Conservation (phyloP, 305 asterid species). For the Fraxinus angustifolia region DNA sequence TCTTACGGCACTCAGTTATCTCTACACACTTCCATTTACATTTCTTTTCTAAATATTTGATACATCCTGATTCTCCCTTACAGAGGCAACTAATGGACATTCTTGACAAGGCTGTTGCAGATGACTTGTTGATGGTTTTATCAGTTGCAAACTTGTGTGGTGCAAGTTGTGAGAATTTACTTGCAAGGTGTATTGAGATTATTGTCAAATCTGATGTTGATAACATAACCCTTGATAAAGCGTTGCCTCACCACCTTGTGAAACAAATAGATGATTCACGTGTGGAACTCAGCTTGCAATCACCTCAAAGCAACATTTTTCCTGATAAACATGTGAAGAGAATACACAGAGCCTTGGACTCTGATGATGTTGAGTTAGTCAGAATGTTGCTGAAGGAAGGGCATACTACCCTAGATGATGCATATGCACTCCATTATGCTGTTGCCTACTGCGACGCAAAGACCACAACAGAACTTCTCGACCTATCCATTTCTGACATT, state of each 20-base stretch:
- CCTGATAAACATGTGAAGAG: constrained; percentile 83
- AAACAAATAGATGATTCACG: constrained; percentile 58
- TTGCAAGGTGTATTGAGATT: constrained; percentile 54
- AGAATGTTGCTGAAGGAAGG: constrained; percentile 86
- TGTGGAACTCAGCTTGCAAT: constrained; percentile 47
- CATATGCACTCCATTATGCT: constrained; percentile 85
- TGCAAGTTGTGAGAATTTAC: constrained; percentile 52
- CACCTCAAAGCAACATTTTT: constrained; percentile 41
- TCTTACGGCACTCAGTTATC: background rate
- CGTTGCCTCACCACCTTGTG: constrained; percentile 62
- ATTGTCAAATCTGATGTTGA: constrained; percentile 82
- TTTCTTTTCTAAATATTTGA: constrained; percentile 17
- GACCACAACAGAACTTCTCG: constrained; percentile 88
- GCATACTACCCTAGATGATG: constrained; percentile 74
- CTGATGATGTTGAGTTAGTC: constrained; percentile 89
- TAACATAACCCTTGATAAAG: constrained; percentile 67
- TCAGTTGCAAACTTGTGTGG: constrained; percentile 64
- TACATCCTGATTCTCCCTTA: constrained; percentile 22
- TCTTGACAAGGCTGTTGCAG: constrained; percentile 70
- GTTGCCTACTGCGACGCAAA: constrained; percentile 91
- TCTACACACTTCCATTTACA: constrained; percentile 10
- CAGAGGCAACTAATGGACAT: constrained; percentile 66
- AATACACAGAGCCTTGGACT: constrained; percentile 89
- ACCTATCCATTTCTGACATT: constrained; percentile 79
- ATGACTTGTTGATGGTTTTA: constrained; percentile 67